Base-by-base conservation (phyloP, 495 filamentous ascomycete genomes). In the Pseudevernia furfuracea region DNA sequence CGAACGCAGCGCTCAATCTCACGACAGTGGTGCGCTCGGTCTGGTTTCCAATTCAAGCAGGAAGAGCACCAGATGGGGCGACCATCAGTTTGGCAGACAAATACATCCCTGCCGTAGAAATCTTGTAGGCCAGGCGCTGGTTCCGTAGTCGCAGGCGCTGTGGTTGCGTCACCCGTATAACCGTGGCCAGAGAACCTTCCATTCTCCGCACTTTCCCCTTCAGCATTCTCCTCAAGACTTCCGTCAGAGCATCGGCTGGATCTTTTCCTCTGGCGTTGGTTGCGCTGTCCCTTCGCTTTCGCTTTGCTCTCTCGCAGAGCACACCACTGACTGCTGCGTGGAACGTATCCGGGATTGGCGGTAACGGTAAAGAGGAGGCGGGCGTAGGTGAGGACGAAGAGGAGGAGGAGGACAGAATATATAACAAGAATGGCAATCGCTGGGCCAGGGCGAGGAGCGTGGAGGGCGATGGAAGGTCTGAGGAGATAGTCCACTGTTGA, bases 21-120 rank as follows among this genome's bases (percentile, higher is more conserved):
- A 49, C 86, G 86, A 72, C 87, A 92, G 74, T 97, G 92, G 68
- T 96, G 92, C 4, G 88, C 80, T 36, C 92, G 79, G 69, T 96
- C 92, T 7, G 86, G 83, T 71, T 96, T 96, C 82, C 87, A 96
- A 65, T 85, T 88, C 60, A 80, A 81, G 73, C 92, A 97, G 59
- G 79, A 79, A 12, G 82, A 82, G 75, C 92, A 97, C 82, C 89
- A 97, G 34, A 81, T 81, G 0, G 92, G 92, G 30, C 84, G 80
- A 10, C 92, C 92, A 70, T 92, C 88, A 30, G 78, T 73, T 66
- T 92, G 85, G 71, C 89, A 96, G 10, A 92, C 80, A 74, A 93
- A 97, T 9, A 87, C 82, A 71, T 95, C 85, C 71, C 87, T 89
- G 30, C 79, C 87, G 71, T 91, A 91, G 69, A 93, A 95, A 17